These are phyloP conservation scores for Scheffersomyces parashehatae DNA, from an alignment of 1,139 yeast species.

Conservation along the genomic window DNA sequence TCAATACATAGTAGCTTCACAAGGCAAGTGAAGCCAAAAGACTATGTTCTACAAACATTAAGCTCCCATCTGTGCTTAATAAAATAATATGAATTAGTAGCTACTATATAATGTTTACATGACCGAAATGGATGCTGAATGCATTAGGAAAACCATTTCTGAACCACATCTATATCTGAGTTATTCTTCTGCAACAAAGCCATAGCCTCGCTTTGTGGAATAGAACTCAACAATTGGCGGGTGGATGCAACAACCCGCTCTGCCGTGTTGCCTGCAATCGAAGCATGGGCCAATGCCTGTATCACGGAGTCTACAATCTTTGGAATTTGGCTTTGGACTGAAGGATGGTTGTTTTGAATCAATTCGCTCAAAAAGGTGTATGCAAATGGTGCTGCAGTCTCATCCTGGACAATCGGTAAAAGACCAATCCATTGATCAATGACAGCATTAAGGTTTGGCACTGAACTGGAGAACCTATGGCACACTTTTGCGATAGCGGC, in stretches of 20 bases:
- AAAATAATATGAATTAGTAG: background rate
- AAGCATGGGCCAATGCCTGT: constrained; percentile 70
- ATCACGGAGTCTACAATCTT: constrained; percentile 71
- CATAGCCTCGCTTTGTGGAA: constrained; percentile 67
- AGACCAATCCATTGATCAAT: constrained; percentile 77
- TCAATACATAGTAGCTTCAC: too few species aligned
- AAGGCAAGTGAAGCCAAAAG: too few species aligned
- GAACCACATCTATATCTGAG: constrained; percentile 60
- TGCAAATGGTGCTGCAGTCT: constrained; percentile 87
- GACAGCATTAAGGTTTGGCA: constrained; percentile 64
- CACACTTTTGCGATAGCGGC: constrained; percentile 83
- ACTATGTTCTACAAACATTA: too few species aligned
- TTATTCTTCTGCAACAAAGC: constrained; percentile 63
- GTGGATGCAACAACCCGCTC: constrained; percentile 63
- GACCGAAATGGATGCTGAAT: background rate
- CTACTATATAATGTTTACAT: background rate
- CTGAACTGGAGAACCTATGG: constrained; percentile 52
- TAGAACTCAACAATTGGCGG: constrained; percentile 46
- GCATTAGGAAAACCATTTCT: constrained; percentile 54
- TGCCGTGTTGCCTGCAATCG: constrained; percentile 72
- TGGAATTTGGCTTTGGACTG: constrained; percentile 58
- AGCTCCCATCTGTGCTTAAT: too few species aligned
- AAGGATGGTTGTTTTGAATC: constrained; percentile 68
- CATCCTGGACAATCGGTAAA: constrained; percentile 81
- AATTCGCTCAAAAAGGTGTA: constrained; percentile 76